These are phyloP conservation scores for Leucosporidium yakuticum DNA, from an alignment of 768 basidiomycete species.

Conservation along the genomic window DNA sequence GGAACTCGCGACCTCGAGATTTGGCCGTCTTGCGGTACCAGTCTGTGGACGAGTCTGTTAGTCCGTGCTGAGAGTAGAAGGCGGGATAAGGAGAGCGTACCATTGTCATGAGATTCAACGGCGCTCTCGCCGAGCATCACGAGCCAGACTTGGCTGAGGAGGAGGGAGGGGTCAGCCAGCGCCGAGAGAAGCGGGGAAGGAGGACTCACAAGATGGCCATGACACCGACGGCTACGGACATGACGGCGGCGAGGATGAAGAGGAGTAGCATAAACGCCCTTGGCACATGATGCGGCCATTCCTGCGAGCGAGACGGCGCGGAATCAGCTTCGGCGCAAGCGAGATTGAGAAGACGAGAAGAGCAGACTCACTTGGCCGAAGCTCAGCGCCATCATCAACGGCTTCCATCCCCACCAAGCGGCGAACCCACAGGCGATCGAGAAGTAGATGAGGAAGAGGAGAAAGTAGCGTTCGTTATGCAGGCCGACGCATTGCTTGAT, in stretches of 20 bases:
- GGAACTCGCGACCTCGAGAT: slow-evolving; percentile 68
- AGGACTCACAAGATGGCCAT: slow-evolving; percentile 66
- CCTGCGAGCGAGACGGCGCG: slow-evolving; percentile 28
- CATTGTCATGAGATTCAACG: slow-evolving; percentile 84
- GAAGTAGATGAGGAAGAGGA: slow-evolving; percentile 91
- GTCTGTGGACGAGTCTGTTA: slow-evolving; percentile 35
- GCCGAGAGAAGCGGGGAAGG: neutral
- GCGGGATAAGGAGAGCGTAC: slow-evolving; percentile 1
- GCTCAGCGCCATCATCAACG: slow-evolving; percentile 55
- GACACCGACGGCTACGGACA: slow-evolving; percentile 65
- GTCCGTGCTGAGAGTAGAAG: neutral
- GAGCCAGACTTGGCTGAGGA: slow-evolving; percentile 49
- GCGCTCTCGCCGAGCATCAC: slow-evolving; percentile 72
- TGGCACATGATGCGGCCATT: slow-evolving; percentile 64
- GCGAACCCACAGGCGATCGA: slow-evolving; percentile 63
- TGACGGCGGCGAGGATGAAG: slow-evolving; percentile 68
- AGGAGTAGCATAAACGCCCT: slow-evolving; percentile 62
- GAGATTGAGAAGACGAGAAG: neutral
- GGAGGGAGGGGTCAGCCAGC: too few relatives aligned
- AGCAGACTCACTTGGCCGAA: slow-evolving; percentile 44
- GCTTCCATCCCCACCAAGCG: slow-evolving; percentile 57
- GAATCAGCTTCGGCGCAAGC: neutral
- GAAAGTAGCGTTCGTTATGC: slow-evolving; percentile 91
- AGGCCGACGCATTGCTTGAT: slow-evolving; percentile 68
- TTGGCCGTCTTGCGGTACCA: slow-evolving; percentile 67